phyloP scores from a whole-genome alignment of 2,329 filamentous ascomycete genomes.

The Cryphonectria radicalis region DNA sequence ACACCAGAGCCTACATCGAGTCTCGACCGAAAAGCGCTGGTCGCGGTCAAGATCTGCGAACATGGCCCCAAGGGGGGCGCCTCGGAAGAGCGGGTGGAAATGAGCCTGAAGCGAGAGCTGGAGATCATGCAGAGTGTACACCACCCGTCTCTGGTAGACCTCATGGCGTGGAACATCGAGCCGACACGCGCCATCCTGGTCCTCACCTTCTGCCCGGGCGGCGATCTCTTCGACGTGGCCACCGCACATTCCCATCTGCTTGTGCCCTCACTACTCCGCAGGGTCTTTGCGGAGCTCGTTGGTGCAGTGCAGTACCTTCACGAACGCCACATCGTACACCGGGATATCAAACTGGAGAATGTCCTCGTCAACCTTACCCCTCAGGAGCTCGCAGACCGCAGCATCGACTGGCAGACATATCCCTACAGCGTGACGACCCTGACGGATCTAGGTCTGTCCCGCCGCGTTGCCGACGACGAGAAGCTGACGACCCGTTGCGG shows the following conservation, averaged over 20 bases:
- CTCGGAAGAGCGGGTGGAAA: constrained; percentile 89
- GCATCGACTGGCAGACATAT: constrained; percentile 73
- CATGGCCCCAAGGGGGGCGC: constrained; percentile 92
- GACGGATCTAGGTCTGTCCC: constrained; percentile 88
- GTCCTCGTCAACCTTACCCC: constrained; percentile 85
- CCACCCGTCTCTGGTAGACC: constrained; percentile 86
- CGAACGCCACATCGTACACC: constrained; percentile 83
- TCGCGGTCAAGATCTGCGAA: constrained; percentile 94
- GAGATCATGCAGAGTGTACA: constrained; percentile 89
- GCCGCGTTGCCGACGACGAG: constrained; percentile 82
- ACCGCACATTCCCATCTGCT: constrained; percentile 72
- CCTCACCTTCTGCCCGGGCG: constrained; percentile 88
- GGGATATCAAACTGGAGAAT: constrained; percentile 93
- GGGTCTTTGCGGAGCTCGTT: constrained; percentile 89
- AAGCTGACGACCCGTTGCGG: constrained; percentile 93
- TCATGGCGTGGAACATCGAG: constrained; percentile 91
- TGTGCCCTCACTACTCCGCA: constrained; percentile 70
- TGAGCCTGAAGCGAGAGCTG: constrained; percentile 90
- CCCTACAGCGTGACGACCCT: constrained; percentile 85
- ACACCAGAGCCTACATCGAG: constrained; percentile 39
- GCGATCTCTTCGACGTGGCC: constrained; percentile 92
- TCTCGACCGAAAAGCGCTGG: constrained; percentile 76
- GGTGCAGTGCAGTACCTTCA: constrained; percentile 87
- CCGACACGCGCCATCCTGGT: constrained; percentile 82
- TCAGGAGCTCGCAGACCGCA: constrained; percentile 64